A percentile compares a stretch with the other conserved stretches of the same genome.
Conservation (phyloP, 768 basidiomycete species). For the Pleurotus ostreatus region DNA sequence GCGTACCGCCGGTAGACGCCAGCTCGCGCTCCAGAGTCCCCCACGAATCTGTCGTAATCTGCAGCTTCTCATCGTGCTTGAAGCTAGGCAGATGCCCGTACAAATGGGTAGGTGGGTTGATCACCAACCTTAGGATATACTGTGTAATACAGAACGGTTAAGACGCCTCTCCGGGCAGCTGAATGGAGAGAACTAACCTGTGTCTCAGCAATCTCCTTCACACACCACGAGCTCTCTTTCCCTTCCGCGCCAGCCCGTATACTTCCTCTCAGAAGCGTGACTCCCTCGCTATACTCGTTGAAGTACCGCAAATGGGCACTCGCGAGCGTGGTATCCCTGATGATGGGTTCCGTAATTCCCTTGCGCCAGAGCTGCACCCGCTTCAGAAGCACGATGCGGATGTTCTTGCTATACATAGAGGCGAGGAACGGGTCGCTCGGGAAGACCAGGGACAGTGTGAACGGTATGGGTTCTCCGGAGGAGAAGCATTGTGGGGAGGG, state of each 20-base stretch:
- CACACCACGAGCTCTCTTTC: slow-evolving; percentile 31
- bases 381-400: slow-evolving; percentile 33
- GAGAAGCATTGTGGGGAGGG: slow-evolving; percentile 31
- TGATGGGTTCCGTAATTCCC: slow-evolving; percentile 16
- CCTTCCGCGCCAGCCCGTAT: slow-evolving; percentile 34
- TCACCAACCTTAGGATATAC: slow-evolving; percentile 33
- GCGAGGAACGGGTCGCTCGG: slow-evolving; percentile 32
- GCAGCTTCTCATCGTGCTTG: slow-evolving; percentile 29
- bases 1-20: slow-evolving; percentile 29
- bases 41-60: slow-evolving; percentile 36
- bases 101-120: slow-evolving; percentile 26
- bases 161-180: background rate
- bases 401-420: slow-evolving; percentile 26
- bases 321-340: slow-evolving; percentile 23
- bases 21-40: slow-evolving; percentile 33
- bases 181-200: slow-evolving; percentile 17
- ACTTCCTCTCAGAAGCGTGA: slow-evolving; percentile 25
- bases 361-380: slow-evolving; percentile 26
- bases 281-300: slow-evolving; percentile 32
- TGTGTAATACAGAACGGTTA: slow-evolving; percentile 10
- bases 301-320: slow-evolving; percentile 17
- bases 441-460: slow-evolving; percentile 32
- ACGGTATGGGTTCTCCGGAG: slow-evolving; percentile 36
- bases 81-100: slow-evolving; percentile 30
- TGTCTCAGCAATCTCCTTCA: slow-evolving; percentile 25